Evolutionary conservation across 202 grass and related monocot species (phyloP), one percentile per base, ranked within the genome.

Genomic region (Eragrostis tef): DNA sequence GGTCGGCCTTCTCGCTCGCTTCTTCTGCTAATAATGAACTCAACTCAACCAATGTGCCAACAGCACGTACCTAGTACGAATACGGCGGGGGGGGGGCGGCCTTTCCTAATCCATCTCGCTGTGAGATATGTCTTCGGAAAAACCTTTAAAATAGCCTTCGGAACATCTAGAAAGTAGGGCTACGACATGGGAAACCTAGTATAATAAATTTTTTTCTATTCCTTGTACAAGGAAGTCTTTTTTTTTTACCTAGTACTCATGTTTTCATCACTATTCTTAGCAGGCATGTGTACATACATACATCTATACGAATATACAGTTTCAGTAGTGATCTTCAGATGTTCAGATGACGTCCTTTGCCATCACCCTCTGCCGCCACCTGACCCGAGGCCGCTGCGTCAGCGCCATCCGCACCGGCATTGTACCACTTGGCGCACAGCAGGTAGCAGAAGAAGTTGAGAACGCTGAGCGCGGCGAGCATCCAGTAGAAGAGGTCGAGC

Each of bases 401-500:
- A 31, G 49, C 22, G 15, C 58, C 54, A 22, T 70, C 77, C 0
- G 36, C 67, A 1, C 85, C 84, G 0, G 85, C 67, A 17, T 85
- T 88, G 64, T 97, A 91, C 94, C 94, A 97, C 65, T 49, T 94
- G 4, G 91, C 83, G 14, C 94, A 97, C 7, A 97, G 57, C 74
- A 97, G 86, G 60, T 89, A 97, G 74, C 87, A 88, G 69, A 85
- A 88, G 81, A 97, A 97, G 77, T 97, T 97, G 25, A 97, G 42
- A 64, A 90, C 67, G 70, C 94, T 97, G 73, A 97, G 94, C 39
- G 81, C 85, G 5, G 91, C 78, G 24, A 94, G 74, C 60, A 94
- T 85, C 94, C 91, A 97, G 80, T 97, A 97, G 89, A 97, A 94
- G 2, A 94, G 88, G 62, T 97, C 94, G 31, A 97, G 70, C 82